phyloP scores from a whole-genome alignment of 768 basidiomycete species.

The Suillus bovinus region DNA sequence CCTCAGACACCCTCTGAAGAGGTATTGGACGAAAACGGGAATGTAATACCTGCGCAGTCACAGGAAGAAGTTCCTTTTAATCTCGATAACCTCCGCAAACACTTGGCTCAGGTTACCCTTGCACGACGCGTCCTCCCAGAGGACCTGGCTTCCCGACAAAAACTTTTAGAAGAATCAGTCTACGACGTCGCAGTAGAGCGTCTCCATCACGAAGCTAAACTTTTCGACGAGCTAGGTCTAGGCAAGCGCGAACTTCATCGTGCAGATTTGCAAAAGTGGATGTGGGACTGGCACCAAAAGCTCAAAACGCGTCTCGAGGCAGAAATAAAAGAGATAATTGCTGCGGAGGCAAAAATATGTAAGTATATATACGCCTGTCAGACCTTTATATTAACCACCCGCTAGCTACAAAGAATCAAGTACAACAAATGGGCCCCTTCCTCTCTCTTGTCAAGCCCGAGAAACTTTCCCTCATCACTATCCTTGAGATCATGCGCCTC shows the following conservation, averaged over 20 bases:
- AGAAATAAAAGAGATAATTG: conserved; percentile 50
- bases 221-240: conserved; percentile 60
- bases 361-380: conserved; percentile 9
- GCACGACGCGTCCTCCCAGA: conserved; percentile 64
- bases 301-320: conserved; percentile 50
- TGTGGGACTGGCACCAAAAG: conserved; percentile 83
- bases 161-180: conserved; percentile 80
- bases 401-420: conserved; percentile 8
- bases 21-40: conserved; percentile 21
- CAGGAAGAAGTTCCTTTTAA: conserved; percentile 67
- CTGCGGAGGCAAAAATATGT: conserved; percentile 35
- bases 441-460: conserved; percentile 72
- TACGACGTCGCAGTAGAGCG: conserved; percentile 81
- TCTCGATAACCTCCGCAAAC: conserved; percentile 66
- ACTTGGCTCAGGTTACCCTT: conserved; percentile 62
- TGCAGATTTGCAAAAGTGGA: conserved; percentile 66
- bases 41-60: conserved; percentile 21
- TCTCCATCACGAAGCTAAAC: conserved; percentile 59
- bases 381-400: neutral
- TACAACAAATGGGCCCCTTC: conserved; percentile 61
- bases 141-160: conserved; percentile 74
- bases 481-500: conserved; percentile 85
- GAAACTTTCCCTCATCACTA: conserved; percentile 84
- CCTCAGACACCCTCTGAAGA: conserved; percentile 22
- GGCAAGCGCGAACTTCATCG: conserved; percentile 44